Evolutionary conservation across 257 asterid species (phyloP).

Genomic region (Scutellaria barbata): DNA sequence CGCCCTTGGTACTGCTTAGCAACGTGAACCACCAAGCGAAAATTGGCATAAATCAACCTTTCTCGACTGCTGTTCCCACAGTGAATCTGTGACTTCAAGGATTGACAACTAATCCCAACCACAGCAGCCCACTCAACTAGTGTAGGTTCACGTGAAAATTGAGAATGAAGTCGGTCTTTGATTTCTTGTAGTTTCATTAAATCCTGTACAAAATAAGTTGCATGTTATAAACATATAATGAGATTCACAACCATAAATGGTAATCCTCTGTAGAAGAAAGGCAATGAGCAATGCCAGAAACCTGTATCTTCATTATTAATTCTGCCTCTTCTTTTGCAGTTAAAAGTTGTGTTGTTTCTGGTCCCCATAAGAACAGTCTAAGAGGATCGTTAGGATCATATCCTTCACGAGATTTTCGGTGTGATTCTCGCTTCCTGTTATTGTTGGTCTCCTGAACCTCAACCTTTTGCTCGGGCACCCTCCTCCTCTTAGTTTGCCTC

Average conservation of each 20-base stretch:
- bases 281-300: conserved; percentile 31
- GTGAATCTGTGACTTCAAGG: conserved; percentile 61
- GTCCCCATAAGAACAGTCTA: conserved; percentile 62
- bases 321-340: conserved; percentile 75
- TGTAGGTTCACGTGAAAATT: conserved; percentile 79
- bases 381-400: conserved; percentile 67
- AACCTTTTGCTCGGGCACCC: conserved; percentile 47
- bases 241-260: conserved; percentile 13
- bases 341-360: conserved; percentile 77
- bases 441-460: conserved; percentile 51
- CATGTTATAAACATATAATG: conserved; percentile 26
- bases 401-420: conserved; percentile 45
- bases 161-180: conserved; percentile 54
- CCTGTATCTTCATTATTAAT: conserved; percentile 80
- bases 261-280: conserved; percentile 10
- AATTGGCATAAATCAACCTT: conserved; percentile 82
- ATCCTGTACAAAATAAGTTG: conserved; percentile 50
- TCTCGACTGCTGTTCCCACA: conserved; percentile 71
- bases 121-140: conserved; percentile 85
- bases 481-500: conserved; percentile 71
- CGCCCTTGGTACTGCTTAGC: conserved; percentile 90
- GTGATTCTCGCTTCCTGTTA: conserved; percentile 47
- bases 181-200: conserved; percentile 66
- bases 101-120: conserved; percentile 60
- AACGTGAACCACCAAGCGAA: conserved; percentile 89